phyloP scores from a whole-genome alignment of 805 yeast genomes.

The Candida sonorensis region DNA sequence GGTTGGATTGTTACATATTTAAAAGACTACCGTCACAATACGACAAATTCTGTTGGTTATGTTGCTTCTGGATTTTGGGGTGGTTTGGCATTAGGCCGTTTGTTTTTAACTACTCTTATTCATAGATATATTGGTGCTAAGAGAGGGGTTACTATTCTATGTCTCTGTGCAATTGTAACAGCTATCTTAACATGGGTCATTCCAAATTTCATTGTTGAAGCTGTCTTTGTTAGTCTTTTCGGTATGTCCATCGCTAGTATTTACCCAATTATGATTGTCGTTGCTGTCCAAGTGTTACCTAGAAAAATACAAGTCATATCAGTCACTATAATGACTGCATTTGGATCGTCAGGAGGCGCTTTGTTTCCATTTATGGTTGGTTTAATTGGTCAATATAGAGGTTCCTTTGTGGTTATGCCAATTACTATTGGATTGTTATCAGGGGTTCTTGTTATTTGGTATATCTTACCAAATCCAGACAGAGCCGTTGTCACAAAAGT shows the following conservation, averaged over 20 bases:
- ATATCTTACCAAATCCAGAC: conserved; percentile 37
- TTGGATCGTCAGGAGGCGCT: conserved; percentile 55
- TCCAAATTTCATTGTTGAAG: conserved; percentile 37
- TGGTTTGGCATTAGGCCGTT: conserved; percentile 61
- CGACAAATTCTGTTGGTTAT: conserved; percentile 44
- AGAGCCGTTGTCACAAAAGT: conserved; percentile 18
- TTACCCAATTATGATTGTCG: conserved; percentile 46
- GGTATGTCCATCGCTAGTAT: conserved; percentile 66
- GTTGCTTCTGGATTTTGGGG: conserved; percentile 68
- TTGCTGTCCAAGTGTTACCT: conserved; percentile 39
- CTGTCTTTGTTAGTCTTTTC: conserved; percentile 38
- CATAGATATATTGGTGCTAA: conserved; percentile 37
- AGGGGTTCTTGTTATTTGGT: conserved; percentile 33
- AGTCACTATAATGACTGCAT: conserved; percentile 45
- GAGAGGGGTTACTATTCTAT: conserved; percentile 33
- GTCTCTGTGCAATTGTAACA: conserved; percentile 29
- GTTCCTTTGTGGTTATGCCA: conserved; percentile 46
- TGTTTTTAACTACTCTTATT: conserved; percentile 37
- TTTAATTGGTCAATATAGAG: conserved; percentile 36
- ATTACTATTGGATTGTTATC: conserved; percentile 32
- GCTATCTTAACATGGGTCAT: conserved; percentile 43
- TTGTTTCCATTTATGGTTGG: conserved; percentile 49
- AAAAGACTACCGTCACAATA: conserved; percentile 45
- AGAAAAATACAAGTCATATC: conserved; percentile 45
- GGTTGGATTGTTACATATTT: conserved; percentile 68